phyloP scores from a whole-genome alignment of 2,329 filamentous ascomycete species.

The Chrysosporium queenslandicum region DNA sequence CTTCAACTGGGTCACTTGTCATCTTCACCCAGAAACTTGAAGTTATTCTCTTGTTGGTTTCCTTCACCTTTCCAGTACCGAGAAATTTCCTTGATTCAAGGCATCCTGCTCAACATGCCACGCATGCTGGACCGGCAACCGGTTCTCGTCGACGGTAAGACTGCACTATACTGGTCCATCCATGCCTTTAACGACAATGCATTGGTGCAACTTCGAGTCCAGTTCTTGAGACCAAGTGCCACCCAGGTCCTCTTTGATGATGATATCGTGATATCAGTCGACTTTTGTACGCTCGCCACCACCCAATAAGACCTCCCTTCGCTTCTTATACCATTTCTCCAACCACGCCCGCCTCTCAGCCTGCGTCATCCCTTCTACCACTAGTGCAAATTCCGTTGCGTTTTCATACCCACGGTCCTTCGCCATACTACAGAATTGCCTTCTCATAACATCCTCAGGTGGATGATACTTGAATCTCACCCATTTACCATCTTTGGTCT shows the following conservation, averaged over 20 bases:
- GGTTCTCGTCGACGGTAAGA: too few relatives aligned
- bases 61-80: too few relatives aligned
- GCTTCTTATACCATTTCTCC: slow-evolving; percentile 64
- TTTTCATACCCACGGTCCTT: slow-evolving; percentile 63
- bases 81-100: too few relatives aligned
- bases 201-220: too few relatives aligned
- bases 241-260: neutral
- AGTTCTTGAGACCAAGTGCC: too few relatives aligned
- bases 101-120: too few relatives aligned
- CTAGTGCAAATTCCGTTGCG: slow-evolving; percentile 74
- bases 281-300: neutral
- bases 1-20: too few relatives aligned
- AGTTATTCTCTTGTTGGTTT: too few relatives aligned
- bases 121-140: too few relatives aligned
- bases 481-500: slow-evolving; percentile 29
- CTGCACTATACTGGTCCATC: too few relatives aligned
- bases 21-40: too few relatives aligned
- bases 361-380: slow-evolving; percentile 84
- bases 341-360: slow-evolving; percentile 68
- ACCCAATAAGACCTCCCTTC: slow-evolving; percentile 44
- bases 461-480: slow-evolving; percentile 59
- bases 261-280: neutral
- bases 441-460: slow-evolving; percentile 58
- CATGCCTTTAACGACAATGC: too few relatives aligned
- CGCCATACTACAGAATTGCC: slow-evolving; percentile 90